Base-by-base conservation (phyloP, 495 filamentous ascomycete genomes). In the Clohesyomyces aquaticus region DNA sequence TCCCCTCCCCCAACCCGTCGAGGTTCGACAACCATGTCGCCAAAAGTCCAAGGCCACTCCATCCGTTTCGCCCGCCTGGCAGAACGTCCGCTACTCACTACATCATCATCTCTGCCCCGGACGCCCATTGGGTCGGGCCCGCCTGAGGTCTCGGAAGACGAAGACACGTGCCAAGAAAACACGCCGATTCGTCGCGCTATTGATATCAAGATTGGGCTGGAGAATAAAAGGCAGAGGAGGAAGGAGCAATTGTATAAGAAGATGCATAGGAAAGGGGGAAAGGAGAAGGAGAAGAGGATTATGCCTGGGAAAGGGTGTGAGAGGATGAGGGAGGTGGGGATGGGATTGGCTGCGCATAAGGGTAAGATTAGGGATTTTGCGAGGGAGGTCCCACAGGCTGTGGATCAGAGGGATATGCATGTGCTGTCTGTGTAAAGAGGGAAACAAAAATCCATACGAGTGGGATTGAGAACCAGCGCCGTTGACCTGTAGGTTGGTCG, bases 191-290 rank as follows among this genome's bases (percentile, higher is more conserved):
- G 94, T 63, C 91, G 91, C 47, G 92, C 94, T 27, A 93, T 98
- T 67, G 95, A 97, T 72, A 98, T 98, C 65, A 91, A 96, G 76
- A 92, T 96, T 72, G 94, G 94, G 4, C 85, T 98, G 8, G 94
- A 98, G 79, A 87, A 90, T 76, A 96, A 94, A 77, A 86, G 93
- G 45, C 90, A 93, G 76, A 86, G 91, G 55, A 89, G 94, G 57
- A 90, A 87, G 76, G 90, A 96, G 77, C 94, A 93, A 74, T 91
- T 88, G 72, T 88, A 85, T 77, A 87, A 91, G 71, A 91, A 94
- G 76, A 85, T 91, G 68, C 91, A 85, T 77, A 82, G 84, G 59
- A 87, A 87, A 76, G 80, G 80, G 63, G 81, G 77, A 70, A 85
- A 84, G 71, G 16, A 38, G 6, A 38, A n/a, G 19, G 83, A 86